Evolutionary conservation across 1,139 yeast species (phyloP).

Genomic region (Magnusiomyces suaveolens): DNA sequence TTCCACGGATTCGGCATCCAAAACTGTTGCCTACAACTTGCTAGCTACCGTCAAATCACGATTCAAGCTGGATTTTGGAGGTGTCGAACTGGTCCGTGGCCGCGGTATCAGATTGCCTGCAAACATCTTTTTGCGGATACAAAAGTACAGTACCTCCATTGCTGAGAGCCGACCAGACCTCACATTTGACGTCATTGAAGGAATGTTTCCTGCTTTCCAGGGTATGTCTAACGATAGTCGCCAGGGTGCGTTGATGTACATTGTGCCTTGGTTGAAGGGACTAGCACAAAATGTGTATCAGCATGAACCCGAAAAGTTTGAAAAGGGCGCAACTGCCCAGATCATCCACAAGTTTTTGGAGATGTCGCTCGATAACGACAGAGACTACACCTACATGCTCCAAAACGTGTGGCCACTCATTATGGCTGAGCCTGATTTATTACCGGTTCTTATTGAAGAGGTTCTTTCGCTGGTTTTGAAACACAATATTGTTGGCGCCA

Average conservation of each 20-base stretch:
- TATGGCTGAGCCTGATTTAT: constrained; percentile 2
- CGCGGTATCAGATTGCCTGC: constrained; percentile 64
- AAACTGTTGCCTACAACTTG: constrained; percentile 54
- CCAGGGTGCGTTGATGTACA: constrained; percentile 43
- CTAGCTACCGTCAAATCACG: constrained; percentile 55
- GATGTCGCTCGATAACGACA: constrained; percentile 40
- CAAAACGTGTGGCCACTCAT: constrained; percentile 59
- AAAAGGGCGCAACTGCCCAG: constrained; percentile 51
- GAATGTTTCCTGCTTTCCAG: constrained; percentile 51
- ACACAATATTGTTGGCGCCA: constrained; percentile 2
- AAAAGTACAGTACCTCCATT: constrained; percentile 48
- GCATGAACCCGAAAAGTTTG: constrained; percentile 23
- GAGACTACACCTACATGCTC: constrained; percentile 41
- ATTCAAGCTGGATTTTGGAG: constrained; percentile 53
- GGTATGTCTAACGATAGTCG: constrained; percentile 32
- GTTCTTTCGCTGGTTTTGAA: constrained; percentile 8
- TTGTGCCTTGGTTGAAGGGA: constrained; percentile 74
- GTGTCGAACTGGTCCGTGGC: constrained; percentile 43
- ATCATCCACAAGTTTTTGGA: constrained; percentile 55
- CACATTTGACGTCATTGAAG: constrained; percentile 52
- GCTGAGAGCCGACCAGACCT: constrained; percentile 50
- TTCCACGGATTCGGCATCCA: constrained; percentile 48
- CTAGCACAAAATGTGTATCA: constrained; percentile 51
- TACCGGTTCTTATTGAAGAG: constrained; percentile 12
- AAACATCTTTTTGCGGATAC: constrained; percentile 56